Base-by-base conservation (phyloP, 345 rosid genomes). In the Toxicodendron radicans region DNA sequence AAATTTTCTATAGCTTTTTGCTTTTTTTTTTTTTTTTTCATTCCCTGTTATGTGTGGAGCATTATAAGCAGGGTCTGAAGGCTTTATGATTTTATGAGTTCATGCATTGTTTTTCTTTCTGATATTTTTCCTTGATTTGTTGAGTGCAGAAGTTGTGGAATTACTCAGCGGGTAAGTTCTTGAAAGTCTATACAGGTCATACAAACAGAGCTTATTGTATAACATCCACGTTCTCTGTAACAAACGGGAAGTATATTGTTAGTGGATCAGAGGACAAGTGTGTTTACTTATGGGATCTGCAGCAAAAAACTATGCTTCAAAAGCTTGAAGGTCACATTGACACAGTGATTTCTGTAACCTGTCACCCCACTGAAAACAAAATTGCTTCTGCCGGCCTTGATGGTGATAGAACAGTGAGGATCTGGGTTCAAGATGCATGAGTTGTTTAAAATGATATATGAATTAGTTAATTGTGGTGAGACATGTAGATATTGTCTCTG, bases 181-280 rank as follows among this genome's bases (percentile, higher is more conserved):
- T 88, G 82, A 95, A 95, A 80, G 86, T 85, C 0, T 95, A 93
- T 76, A 78, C 90, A 1, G 99, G 99, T 5, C 99, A 95, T 71
- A 83, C 90, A 2, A 95, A 95, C 83, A 90, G 57, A 71, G 84
- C 66, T 7, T 95, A 89, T 80, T 95, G 98, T 75, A 78, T 91
- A 72, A 91, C 92, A 66, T 82, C 99, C 1, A 93, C 99, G n/a
- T 95, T 95, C 83, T 91, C 99, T 0, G 99, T 95, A 54, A 95
- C 98, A 7, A 90, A 86, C 38, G 99, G 97, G 56, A 95, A 93
- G 70, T 95, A 88, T 72, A 95, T 95, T 45, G 98, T 95, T 17
- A 93, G 99, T 30, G 99, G 98, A 46, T 95, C 99, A 6, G 99
- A 95, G 76, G 99, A 93, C 61, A 85, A 85, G 12, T 91, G 96